phyloP scores from a whole-genome alignment of 805 yeast genomes.

The Crinitomyces ghanaensis region DNA sequence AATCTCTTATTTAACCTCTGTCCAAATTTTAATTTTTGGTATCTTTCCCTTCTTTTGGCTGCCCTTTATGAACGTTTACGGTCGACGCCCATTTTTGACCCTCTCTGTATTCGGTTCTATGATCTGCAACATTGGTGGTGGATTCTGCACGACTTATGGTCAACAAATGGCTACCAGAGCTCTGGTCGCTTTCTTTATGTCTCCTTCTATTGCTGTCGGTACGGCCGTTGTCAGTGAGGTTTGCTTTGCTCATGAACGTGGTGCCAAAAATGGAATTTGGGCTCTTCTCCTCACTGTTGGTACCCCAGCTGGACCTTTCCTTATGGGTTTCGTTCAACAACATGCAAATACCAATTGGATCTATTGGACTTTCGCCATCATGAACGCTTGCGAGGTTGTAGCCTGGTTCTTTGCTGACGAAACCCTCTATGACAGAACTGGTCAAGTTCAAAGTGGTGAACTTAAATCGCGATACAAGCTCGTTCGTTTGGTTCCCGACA shows the following conservation, averaged over 20 bases:
- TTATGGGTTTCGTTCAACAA: constrained; percentile 11
- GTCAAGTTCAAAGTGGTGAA: no score
- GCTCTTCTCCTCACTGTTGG: constrained; percentile 11
- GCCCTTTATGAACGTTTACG: constrained; percentile 10
- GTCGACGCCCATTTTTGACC: constrained; percentile 8
- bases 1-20: constrained; percentile 10
- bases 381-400: constrained; percentile 7
- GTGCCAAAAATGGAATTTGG: constrained; percentile 12
- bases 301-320: constrained; percentile 11
- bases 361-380: constrained; percentile 9
- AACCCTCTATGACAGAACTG: constrained; percentile 8
- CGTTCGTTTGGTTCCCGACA: neutral
- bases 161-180: constrained; percentile 12
- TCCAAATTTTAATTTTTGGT: constrained; percentile 10
- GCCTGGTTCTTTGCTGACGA: constrained; percentile 9
- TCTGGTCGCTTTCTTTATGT: constrained; percentile 8
- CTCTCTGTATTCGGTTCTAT: constrained; percentile 6
- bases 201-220: constrained; percentile 12
- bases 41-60: constrained; percentile 10
- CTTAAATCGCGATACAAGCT: neutral
- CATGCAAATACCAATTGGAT: constrained; percentile 11
- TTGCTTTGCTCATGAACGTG: constrained; percentile 12
- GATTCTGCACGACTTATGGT: constrained; percentile 11
- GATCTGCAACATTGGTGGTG: constrained; percentile 12
- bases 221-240: constrained; percentile 10